Evolutionary conservation across 2,329 filamentous ascomycete genomes (phyloP), one percentile per base, ranked within the genome.

Genomic region (Fusarium floridanum): DNA sequence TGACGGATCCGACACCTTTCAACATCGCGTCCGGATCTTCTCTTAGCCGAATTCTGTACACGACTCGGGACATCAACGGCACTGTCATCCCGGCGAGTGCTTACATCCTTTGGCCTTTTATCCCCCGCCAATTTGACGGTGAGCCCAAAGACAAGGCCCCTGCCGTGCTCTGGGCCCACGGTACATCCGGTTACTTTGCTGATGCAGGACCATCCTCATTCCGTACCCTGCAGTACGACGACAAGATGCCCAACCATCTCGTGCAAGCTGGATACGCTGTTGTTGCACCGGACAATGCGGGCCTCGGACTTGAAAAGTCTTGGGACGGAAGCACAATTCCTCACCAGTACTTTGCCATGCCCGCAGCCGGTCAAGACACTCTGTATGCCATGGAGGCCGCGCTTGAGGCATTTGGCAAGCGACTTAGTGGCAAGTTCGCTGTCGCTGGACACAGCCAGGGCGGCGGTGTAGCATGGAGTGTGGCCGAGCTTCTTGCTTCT

Each of bases 361-460:
- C 82, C 1, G 77, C 82, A 1, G 78, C 82, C 16, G 86, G 85
- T 0, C 83, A 83, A 43, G 87, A 89, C 70, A 64, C 85, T 0
- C 76, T 85, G 0, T 83, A 86, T 64, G 82, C 85, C 0, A 72
- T 88, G 6, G 48, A 79, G 22, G 87, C 87, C 1, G 84, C 85
- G 0, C 80, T 79, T 20, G 70, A 67, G 12, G 83, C 84, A 0
- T 89, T 87, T 64, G 74, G 81, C 0, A 72, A 76, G 2, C 71
- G 77, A 0, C 75, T 85, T 0, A 79, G 70, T 2, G 67, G 78
- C 0, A 75, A 82, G 1, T 89, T 86, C 55, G 84, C 87, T 4
- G 80, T 82, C n/a, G 81, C 85, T 67, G 86, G 86, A 2, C 85
- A 87, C 62, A 85, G 82, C 10, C 85, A 88, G 73, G 87, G 86